Conservation (phyloP, 345 rosid genomes). For the Xanthoceras sorbifolium region DNA sequence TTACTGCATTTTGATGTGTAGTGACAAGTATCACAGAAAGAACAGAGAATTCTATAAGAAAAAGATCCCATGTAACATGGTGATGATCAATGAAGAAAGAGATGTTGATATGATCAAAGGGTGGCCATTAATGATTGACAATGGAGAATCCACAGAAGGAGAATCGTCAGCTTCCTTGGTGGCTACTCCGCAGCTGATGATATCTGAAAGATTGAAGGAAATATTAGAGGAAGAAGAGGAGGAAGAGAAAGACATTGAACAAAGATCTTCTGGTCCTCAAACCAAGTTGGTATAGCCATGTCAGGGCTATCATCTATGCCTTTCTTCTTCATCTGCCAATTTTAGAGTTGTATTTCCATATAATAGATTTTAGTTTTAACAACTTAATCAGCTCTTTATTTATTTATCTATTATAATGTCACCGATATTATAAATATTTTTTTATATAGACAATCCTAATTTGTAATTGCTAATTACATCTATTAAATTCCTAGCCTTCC, state of each 20-base stretch:
- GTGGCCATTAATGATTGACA: slow-evolving; percentile 22
- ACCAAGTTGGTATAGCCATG: neutral
- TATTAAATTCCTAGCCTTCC: too few relatives aligned
- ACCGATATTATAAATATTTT: too few relatives aligned
- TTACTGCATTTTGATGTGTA: neutral
- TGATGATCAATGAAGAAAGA: slow-evolving; percentile 48
- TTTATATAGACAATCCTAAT: too few relatives aligned
- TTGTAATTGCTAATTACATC: too few relatives aligned
- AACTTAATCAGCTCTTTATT: neutral
- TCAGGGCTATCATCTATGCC: neutral
- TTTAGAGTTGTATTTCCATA: neutral
- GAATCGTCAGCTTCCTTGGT: slow-evolving; percentile 35
- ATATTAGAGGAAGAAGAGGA: slow-evolving; percentile 19
- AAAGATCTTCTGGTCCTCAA: neutral
- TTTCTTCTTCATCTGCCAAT: neutral
- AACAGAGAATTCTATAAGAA: slow-evolving; percentile 37
- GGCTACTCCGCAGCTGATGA: slow-evolving; percentile 39
- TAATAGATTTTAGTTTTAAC: neutral
- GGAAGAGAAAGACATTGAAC: neutral
- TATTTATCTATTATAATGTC: too few relatives aligned
- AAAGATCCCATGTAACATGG: slow-evolving; percentile 46
- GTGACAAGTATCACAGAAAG: slow-evolving; percentile 38
- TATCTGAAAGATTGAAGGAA: slow-evolving; percentile 31
- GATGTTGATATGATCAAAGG: slow-evolving; percentile 43
- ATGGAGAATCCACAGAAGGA: neutral